phyloP scores from a whole-genome alignment of 2,329 filamentous ascomycete species.

The Nectriaceae sp. region DNA sequence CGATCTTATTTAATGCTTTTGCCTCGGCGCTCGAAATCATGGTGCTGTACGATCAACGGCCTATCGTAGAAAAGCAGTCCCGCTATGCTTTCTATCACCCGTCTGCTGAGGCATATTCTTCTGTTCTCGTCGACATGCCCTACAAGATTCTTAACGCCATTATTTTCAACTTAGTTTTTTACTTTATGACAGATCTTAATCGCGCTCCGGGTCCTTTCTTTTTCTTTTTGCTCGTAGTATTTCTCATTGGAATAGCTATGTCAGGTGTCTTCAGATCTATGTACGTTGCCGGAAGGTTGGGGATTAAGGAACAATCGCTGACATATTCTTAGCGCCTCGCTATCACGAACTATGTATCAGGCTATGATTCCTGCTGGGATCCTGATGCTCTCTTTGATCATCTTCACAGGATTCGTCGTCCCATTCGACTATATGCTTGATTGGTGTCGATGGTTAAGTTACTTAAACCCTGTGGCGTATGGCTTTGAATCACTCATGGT shows the following conservation, averaged over 20 bases:
- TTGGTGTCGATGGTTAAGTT: slow-evolving; percentile 69
- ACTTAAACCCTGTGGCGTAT: slow-evolving; percentile 64
- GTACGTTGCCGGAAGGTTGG: background rate
- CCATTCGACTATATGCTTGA: slow-evolving; percentile 51
- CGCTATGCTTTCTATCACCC: slow-evolving; percentile 39
- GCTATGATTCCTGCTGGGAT: slow-evolving; percentile 43
- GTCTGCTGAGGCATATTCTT: slow-evolving; percentile 30
- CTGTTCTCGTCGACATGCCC: slow-evolving; percentile 42
- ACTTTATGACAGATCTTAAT: slow-evolving; percentile 50
- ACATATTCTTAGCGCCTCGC: slow-evolving; percentile 12
- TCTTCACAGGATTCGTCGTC: slow-evolving; percentile 51
- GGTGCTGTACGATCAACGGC: slow-evolving; percentile 28
- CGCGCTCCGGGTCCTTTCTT: slow-evolving; percentile 48
- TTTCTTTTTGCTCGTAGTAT: slow-evolving; percentile 45
- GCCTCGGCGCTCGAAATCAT: slow-evolving; percentile 18
- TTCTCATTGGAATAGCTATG: slow-evolving; percentile 35
- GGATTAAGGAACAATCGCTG: background rate
- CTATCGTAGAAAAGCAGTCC: slow-evolving; percentile 37
- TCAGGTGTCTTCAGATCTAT: slow-evolving; percentile 47
- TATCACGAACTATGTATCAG: slow-evolving; percentile 54
- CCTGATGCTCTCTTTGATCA: slow-evolving; percentile 31
- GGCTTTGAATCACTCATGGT: slow-evolving; percentile 65
- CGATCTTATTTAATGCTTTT: slow-evolving; percentile 22
- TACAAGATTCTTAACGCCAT: slow-evolving; percentile 40
- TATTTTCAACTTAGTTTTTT: slow-evolving; percentile 46